phyloP scores from a whole-genome alignment of 2,329 filamentous ascomycete species.

The Monosporascus sp. region DNA sequence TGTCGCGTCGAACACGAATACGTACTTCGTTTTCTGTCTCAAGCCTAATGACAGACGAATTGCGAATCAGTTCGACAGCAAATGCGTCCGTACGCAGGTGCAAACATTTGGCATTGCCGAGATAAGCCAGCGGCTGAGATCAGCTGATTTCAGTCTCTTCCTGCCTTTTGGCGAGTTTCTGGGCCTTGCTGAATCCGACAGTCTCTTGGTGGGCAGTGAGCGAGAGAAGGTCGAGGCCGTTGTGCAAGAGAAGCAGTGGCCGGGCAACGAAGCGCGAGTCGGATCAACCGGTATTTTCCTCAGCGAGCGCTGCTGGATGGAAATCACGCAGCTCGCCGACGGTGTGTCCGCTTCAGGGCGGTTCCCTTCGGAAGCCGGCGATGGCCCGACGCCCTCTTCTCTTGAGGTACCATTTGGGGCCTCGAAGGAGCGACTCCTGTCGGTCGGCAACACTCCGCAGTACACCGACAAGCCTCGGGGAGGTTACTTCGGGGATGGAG shows the following conservation, averaged over 20 bases:
- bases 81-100: slow-evolving; percentile 90
- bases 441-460: slow-evolving; percentile 48
- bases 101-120: slow-evolving; percentile 96
- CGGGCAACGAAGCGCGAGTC: slow-evolving; percentile 80
- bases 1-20: slow-evolving; percentile 75
- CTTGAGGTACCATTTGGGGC: slow-evolving; percentile 52
- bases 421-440: slow-evolving; percentile 55
- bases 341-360: slow-evolving; percentile 47
- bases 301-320: slow-evolving; percentile 92
- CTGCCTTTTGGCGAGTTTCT: slow-evolving; percentile 94
- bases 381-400: slow-evolving; percentile 53
- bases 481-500: slow-evolving; percentile 74
- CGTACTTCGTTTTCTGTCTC: slow-evolving; percentile 94
- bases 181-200: slow-evolving; percentile 77
- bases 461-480: slow-evolving; percentile 71
- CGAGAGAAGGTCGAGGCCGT: slow-evolving; percentile 85
- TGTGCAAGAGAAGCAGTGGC: slow-evolving; percentile 91
- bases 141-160: slow-evolving; percentile 94
- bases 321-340: slow-evolving; percentile 72
- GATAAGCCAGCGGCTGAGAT: slow-evolving; percentile 87
- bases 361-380: slow-evolving; percentile 58
- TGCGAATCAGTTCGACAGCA: slow-evolving; percentile 98
- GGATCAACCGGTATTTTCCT: slow-evolving; percentile 93
- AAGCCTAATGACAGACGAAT: slow-evolving; percentile 97
- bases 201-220: slow-evolving; percentile 84